Conservation (phyloP, 176 grass and related monocot genomes). For the barley (Hordeum vulgare) region DNA sequence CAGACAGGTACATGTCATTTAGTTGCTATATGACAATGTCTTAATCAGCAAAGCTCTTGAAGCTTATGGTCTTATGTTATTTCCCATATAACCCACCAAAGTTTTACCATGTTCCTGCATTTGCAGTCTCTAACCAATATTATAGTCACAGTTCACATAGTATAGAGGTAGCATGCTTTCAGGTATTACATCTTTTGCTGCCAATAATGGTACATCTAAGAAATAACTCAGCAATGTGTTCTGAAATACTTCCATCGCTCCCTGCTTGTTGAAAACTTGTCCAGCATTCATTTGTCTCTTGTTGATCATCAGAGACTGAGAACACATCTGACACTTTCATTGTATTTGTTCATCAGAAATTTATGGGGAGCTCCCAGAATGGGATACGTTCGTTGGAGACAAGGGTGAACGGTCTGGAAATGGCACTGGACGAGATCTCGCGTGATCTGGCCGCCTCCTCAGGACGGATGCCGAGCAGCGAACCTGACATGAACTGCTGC, state of each 20-base stretch:
- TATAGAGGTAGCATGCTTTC: background rate
- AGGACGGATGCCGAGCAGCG: conserved; percentile 50
- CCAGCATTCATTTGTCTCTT: background rate
- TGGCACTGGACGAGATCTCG: conserved; percentile 78
- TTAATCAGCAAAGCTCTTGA: background rate
- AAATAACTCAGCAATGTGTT: too few relatives aligned
- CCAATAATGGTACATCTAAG: too few relatives aligned
- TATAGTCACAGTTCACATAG: background rate
- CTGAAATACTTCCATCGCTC: conserved; percentile 16
- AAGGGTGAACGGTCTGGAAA: conserved; percentile 79
- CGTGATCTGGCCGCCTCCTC: conserved; percentile 58
- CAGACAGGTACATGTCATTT: conserved; percentile 9
- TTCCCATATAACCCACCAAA: background rate
- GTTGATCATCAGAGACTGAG: background rate
- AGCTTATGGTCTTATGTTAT: background rate
- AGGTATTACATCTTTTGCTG: background rate
- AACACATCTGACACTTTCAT: background rate
- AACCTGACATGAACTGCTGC: conserved; percentile 80
- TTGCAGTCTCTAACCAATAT: background rate
- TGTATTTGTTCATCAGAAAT: conserved; percentile 52
- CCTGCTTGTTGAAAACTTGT: background rate
- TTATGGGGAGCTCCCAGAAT: conserved; percentile 93
- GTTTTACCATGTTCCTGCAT: background rate
- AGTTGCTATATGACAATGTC: conserved; percentile 1
- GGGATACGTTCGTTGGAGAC: conserved; percentile 86